A percentile compares a stretch with the other conserved stretches of the same genome.
Conservation (phyloP, 2,329 filamentous ascomycete genomes). For the Penicillium sp. region DNA sequence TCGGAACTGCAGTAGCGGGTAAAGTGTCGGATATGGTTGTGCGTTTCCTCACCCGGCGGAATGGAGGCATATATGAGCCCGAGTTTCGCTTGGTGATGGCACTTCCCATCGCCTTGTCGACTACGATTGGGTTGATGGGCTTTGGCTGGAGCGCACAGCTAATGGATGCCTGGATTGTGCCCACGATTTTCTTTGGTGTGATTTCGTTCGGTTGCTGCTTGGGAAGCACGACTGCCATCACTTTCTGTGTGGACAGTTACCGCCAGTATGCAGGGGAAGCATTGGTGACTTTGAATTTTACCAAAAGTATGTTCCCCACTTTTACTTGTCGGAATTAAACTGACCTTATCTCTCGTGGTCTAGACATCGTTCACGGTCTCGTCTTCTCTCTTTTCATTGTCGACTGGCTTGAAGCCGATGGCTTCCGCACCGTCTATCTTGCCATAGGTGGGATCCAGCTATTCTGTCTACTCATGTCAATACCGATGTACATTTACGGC, state of each 20-base stretch:
- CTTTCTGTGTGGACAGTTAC: conserved; percentile 91
- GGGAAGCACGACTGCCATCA: conserved; percentile 87
- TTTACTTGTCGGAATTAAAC: not conserved
- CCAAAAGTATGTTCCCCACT: conserved; percentile 63
- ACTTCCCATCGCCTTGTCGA: conserved; percentile 73
- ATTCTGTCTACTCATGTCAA: conserved; percentile 68
- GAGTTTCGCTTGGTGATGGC: conserved; percentile 92
- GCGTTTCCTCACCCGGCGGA: conserved; percentile 74
- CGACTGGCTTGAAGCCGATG: conserved; percentile 74
- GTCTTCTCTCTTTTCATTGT: conserved; percentile 88
- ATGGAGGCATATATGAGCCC: conserved; percentile 92
- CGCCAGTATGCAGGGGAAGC: conserved; percentile 91
- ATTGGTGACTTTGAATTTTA: conserved; percentile 89
- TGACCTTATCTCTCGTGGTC: conserved; percentile 6
- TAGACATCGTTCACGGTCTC: conserved; percentile 80
- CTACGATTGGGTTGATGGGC: conserved; percentile 84
- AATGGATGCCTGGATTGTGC: conserved; percentile 80
- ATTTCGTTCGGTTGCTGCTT: conserved; percentile 90
- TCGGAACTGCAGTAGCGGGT: conserved; percentile 90
- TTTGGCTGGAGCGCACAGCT: conserved; percentile 89
- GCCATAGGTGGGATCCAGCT: conserved; percentile 86
- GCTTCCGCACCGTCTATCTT: conserved; percentile 75
- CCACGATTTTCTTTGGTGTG: conserved; percentile 88
- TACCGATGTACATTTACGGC: conserved; percentile 93
- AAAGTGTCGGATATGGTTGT: conserved; percentile 85